Evolutionary conservation across 1,284 basidiomycete genomes (phyloP).

Genomic region (Butyriboletus regius): DNA sequence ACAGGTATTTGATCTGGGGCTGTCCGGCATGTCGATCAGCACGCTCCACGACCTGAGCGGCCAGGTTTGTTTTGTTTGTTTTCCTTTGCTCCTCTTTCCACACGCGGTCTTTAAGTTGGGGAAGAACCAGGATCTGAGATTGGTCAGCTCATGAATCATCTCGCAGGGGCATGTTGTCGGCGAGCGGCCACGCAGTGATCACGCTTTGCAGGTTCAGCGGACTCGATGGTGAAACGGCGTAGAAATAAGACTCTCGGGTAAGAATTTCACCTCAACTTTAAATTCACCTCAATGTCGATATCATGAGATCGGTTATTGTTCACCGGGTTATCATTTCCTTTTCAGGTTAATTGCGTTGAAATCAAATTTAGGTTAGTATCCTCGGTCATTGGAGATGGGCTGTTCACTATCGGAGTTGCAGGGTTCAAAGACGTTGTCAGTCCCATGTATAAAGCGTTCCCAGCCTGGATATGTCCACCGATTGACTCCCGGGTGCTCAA

Average conservation of each 20-base stretch:
- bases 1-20: slow-evolving; percentile 27
- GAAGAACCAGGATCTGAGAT: slow-evolving; percentile 24
- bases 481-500: slow-evolving; percentile 20
- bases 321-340: slow-evolving; percentile 25
- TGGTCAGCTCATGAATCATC: slow-evolving; percentile 25
- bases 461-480: slow-evolving; percentile 24
- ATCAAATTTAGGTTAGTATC: slow-evolving; percentile 33
- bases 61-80: slow-evolving; percentile 22
- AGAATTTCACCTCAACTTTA: slow-evolving; percentile 28
- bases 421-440: slow-evolving; percentile 22
- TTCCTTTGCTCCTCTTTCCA: slow-evolving; percentile 8
- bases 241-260: slow-evolving; percentile 20
- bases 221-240: slow-evolving; percentile 28
- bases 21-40: slow-evolving; percentile 33
- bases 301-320: slow-evolving; percentile 24
- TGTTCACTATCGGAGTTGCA: slow-evolving; percentile 32
- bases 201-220: slow-evolving; percentile 18
- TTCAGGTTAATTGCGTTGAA: slow-evolving; percentile 24
- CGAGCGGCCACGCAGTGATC: slow-evolving; percentile 28
- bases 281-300: slow-evolving; percentile 21
- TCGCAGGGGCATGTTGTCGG: slow-evolving; percentile 26
- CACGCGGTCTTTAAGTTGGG: slow-evolving; percentile 28
- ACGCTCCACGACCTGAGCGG: slow-evolving; percentile 20
- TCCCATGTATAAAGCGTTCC: slow-evolving; percentile 31
- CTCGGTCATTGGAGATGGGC: slow-evolving; percentile 31